Base-by-base conservation (phyloP, 2,329 filamentous ascomycete species). In the Pseudonectria buxi region DNA sequence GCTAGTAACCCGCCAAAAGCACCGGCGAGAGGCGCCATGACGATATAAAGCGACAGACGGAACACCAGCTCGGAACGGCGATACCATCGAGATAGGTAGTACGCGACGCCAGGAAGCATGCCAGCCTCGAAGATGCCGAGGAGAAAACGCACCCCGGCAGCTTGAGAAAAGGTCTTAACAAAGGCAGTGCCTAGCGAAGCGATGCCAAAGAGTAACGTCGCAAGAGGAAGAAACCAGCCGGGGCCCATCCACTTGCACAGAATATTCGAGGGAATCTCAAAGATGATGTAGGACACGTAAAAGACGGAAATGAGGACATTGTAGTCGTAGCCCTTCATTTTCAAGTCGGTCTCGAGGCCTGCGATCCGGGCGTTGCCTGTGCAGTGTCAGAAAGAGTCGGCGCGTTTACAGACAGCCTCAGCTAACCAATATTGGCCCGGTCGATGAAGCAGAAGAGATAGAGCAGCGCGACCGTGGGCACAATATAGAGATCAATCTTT, bases 361-460 rank as follows among this genome's bases (percentile, higher is more conserved):
- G 74, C 75, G 7, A 80, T 54, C 38, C 65, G 69, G 3, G 75
- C 76, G 52, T 80, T 81, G 22, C 75, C 71, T 74, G 30, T 7
- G 10, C 16, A 12, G 28, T 15, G 33, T 36, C 13, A 36, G 24
- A 33, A 10, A 10, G 24, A 11, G 9, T 15, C 25, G 22, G 14
- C 11, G 27, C 32, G n/a, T 26, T 27, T 12, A 16, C 12, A 37
- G 25, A 5, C 16, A n/a, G 5, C 24, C 13, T 9, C 9, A 25
- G 13, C 59, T 39, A 54, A 76, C 76, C 78, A 33, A 83, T 80
- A 48, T 47, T 47, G 2, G 44, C 73, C 13, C 78, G 65, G 49
- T 81, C 78, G 35, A 81, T 79, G 51, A 81, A 81, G 54, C 76
- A 80, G 47, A 81, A 80, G 0, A 81, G 62, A 45, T 81, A 81